A percentile compares a stretch with the other conserved stretches of the same genome.
Evolutionary conservation across 371 early-diverging fungal species (phyloP).

Genomic region (Caulochytrium protostelioides): DNA sequence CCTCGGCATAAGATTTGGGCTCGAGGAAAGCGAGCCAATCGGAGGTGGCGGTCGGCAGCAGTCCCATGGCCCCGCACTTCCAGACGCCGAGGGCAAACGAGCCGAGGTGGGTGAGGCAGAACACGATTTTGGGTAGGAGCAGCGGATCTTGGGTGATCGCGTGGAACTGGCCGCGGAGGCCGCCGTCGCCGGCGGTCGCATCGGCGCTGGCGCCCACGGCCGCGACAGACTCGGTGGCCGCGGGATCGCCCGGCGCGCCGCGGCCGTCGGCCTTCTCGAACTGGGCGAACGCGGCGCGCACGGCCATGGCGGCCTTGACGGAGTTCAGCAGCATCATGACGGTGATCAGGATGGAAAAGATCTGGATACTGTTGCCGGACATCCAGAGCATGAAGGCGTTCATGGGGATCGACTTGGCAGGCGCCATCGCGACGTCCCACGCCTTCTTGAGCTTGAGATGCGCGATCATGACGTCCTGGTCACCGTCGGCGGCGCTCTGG

Average conservation of each 20-base stretch:
- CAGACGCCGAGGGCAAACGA: conserved; percentile 68
- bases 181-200: conserved; percentile 4
- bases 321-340: conserved; percentile 84
- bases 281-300: conserved; percentile 28
- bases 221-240: conserved; percentile 53
- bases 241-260: neutral
- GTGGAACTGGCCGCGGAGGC: conserved; percentile 8
- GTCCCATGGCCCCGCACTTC: conserved; percentile 76
- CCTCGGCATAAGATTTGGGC: too few species aligned
- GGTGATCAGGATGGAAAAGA: conserved; percentile 83
- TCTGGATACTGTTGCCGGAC: conserved; percentile 84
- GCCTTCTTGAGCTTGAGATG: conserved; percentile 49
- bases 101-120: conserved; percentile 49
- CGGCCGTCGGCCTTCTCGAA: conserved; percentile 1
- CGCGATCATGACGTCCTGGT: conserved; percentile 4
- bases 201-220: conserved; percentile 32
- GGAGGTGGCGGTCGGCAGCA: conserved; percentile 75
- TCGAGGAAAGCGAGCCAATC: conserved; percentile 88
- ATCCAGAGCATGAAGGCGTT: conserved; percentile 95
- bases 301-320: conserved; percentile 46
- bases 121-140: conserved; percentile 54
- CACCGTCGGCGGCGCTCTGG: too few species aligned
- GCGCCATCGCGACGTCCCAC: conserved; percentile 81
- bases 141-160: conserved; percentile 24
- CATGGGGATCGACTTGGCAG: conserved; percentile 86